phyloP scores from a whole-genome alignment of 305 asterid genomes.

The Fraxinus platypoda region DNA sequence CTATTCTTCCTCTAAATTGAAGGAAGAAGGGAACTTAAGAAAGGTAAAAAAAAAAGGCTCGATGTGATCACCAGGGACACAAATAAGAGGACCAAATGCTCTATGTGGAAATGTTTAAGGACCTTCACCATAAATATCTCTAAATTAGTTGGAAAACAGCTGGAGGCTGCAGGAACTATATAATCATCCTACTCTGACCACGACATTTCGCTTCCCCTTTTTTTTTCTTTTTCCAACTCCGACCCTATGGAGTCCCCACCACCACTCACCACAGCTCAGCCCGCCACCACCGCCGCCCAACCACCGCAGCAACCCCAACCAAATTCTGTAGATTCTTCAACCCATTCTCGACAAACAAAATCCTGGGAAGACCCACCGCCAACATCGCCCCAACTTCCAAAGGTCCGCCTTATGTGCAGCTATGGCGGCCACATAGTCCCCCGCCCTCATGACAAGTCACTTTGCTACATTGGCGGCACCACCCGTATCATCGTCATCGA shows the following conservation, averaged over 20 bases:
- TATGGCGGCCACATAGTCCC: conserved; percentile 89
- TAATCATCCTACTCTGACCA: conserved; percentile 28
- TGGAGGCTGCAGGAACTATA: conserved; percentile 31
- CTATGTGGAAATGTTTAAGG: background rate
- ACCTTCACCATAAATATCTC: background rate
- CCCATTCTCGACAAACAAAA: conserved; percentile 55
- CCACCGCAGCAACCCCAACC: conserved; percentile 27
- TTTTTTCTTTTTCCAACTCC: conserved; percentile 18
- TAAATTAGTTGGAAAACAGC: conserved; percentile 27
- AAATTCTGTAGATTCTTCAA: conserved; percentile 53
- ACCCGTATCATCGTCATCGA: conserved; percentile 81
- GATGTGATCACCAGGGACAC: background rate
- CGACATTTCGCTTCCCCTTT: conserved; percentile 15
- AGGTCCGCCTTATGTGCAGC: conserved; percentile 89
- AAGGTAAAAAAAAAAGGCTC: background rate
- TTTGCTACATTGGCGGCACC: conserved; percentile 86
- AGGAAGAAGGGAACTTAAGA: background rate
- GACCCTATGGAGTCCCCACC: conserved; percentile 61
- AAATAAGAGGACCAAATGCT: background rate
- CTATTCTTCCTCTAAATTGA: background rate
- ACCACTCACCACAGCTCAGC: conserved; percentile 33
- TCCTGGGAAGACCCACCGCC: conserved; percentile 57
- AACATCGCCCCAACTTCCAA: conserved; percentile 31
- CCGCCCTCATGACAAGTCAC: conserved; percentile 84
- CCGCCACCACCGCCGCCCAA: conserved; percentile 1